phyloP scores from a whole-genome alignment of 768 basidiomycete genomes.

The Suillus sp. region DNA sequence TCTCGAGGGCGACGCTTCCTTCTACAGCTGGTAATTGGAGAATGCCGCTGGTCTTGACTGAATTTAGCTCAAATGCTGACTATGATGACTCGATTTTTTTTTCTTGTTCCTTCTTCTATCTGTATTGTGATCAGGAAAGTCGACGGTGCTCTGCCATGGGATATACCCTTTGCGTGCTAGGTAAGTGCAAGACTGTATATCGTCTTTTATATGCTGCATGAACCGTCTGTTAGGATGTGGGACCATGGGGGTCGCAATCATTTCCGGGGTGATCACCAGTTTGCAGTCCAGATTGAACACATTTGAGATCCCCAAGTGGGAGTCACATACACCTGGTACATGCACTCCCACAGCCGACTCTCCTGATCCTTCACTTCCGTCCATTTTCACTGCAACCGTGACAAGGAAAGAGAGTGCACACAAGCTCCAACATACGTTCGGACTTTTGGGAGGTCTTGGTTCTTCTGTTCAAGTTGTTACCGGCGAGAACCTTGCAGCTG shows the following conservation, averaged over 20 bases:
- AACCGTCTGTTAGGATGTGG: constrained; percentile 74
- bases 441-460: constrained; percentile 58
- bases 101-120: constrained; percentile 1
- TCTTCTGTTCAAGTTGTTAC: constrained; percentile 68
- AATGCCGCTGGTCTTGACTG: neutral
- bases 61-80: neutral
- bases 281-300: constrained; percentile 53
- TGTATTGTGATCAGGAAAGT: neutral
- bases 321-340: constrained; percentile 71
- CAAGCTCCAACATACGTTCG: constrained; percentile 66
- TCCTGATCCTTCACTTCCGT: constrained; percentile 72
- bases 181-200: constrained; percentile 35
- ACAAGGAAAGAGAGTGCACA: constrained; percentile 72
- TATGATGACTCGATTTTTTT: constrained; percentile 17
- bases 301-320: constrained; percentile 53
- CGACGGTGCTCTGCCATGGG: constrained; percentile 56
- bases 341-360: constrained; percentile 59
- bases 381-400: constrained; percentile 86
- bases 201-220: constrained; percentile 18
- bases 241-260: constrained; percentile 96
- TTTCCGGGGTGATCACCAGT: constrained; percentile 88
- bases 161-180: constrained; percentile 89
- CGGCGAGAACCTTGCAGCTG: constrained; percentile 72
- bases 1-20: neutral
- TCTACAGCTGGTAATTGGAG: neutral